Evolutionary conservation across 1,284 basidiomycete genomes (phyloP), one percentile per base, ranked within the genome.

Genomic region (Ustilago shanxiensis): DNA sequence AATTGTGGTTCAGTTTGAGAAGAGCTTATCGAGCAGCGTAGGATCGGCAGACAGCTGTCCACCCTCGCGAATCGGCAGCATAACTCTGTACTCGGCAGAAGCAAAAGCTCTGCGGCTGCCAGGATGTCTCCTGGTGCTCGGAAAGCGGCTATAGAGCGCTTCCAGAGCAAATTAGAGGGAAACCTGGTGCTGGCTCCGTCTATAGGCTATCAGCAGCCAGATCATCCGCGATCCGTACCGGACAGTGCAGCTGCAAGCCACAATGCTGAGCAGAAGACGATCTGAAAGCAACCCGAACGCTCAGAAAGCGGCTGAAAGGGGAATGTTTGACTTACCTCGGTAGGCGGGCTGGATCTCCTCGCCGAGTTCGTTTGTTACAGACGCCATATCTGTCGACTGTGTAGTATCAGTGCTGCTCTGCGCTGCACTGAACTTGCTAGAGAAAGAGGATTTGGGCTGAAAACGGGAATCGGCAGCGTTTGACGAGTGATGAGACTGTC

Each of bases 291-390:
- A 9, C 13, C 22, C 1, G 7, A 18, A 14, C 20, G 24, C 20
- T 5, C 24, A 10, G n/a, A 28, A 24, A 49, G 49, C 6, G 6
- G 24, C 24, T 11, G 31, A 37, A 6, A 29, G 22, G 16, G 18
- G 24, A 20, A 11, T n/a, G 11, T 31, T 22, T 14, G 9, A 80
- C 80, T 75, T 66, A 82, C 79, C 79, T 50, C 58, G 58, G 79
- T 80, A 80, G 54, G 73, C 80, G 44, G 78, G 78, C 28, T 65
- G 64, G 44, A 84, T 72, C n/a, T 79, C 66, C 70, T 85, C 81
- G 50, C 82, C 83, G 49, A 76, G 57, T 8, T 82, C 72, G 67
- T 84, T 80, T 28, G 61, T 77, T 44, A 80, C 69, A 13, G 65
- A 64, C 8, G 77, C 57, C 82, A 85, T 84, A 2, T 55, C 31